Conservation (phyloP, 257 asterid genomes). For the Anisodus acutangulus region DNA sequence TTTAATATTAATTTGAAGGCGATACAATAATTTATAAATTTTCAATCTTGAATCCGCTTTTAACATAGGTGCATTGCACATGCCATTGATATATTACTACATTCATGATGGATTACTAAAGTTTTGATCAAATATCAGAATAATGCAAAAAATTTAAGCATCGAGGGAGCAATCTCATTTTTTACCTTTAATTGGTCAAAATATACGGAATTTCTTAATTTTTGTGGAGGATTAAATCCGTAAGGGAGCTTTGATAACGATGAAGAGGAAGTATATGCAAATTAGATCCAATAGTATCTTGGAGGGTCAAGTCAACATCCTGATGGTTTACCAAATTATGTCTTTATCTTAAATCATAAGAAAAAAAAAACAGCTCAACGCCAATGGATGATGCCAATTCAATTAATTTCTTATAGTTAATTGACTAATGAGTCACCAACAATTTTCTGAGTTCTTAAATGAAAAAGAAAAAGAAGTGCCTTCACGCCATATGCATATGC, state of each 20-base stretch:
- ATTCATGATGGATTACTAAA: no score
- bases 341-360: conserved; percentile 19
- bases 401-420: not conserved
- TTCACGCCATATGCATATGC: no score
- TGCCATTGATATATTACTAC: not conserved
- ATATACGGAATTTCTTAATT: no score
- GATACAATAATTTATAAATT: not conserved
- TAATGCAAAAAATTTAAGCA: not conserved
- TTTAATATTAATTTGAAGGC: not conserved
- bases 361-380: not conserved
- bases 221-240: no score
- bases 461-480: not conserved
- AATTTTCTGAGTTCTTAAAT: not conserved
- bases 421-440: not conserved
- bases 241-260: not conserved
- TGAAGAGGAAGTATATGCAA: not conserved
- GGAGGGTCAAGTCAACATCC: not conserved
- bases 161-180: no score
- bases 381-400: not conserved
- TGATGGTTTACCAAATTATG: conserved; percentile 26
- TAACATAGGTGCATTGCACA: not conserved
- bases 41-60: not conserved
- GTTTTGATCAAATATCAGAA: not conserved
- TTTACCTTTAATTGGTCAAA: no score
- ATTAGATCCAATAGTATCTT: not conserved